Percentiles rank a stretch among this genome's conserved stretches.
Conservation (phyloP, 208 protist genomes). For the Trypanosoma mega region DNA sequence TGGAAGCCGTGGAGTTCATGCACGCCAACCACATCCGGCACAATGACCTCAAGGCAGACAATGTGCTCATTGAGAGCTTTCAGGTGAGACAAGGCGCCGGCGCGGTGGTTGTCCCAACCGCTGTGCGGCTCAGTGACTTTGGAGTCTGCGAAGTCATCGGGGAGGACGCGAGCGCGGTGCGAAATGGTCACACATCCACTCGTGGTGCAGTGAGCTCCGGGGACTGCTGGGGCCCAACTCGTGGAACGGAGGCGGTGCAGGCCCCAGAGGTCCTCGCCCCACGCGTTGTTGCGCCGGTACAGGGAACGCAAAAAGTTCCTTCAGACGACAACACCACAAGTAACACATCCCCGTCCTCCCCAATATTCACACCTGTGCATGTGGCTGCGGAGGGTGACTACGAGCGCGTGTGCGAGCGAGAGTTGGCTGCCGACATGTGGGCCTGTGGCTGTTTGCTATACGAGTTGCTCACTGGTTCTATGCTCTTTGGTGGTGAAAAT, state of each 20-base stretch:
- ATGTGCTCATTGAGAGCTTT: constrained; percentile 58
- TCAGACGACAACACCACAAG: no score
- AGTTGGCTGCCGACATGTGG: constrained; percentile 83
- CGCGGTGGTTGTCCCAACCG: constrained; percentile 29
- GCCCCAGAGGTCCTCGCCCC: constrained; percentile 60
- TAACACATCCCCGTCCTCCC: no score
- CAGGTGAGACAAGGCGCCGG: background rate
- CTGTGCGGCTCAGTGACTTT: constrained; percentile 74
- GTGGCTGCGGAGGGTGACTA: no score
- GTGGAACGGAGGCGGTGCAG: constrained; percentile 82
- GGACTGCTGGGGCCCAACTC: constrained; percentile 51
- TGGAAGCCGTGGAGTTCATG: constrained; percentile 60
- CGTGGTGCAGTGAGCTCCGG: constrained; percentile 49
- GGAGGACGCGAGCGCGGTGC: constrained; percentile 48
- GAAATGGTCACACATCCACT: constrained; percentile 44
- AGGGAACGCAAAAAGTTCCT: background rate
- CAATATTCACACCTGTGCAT: constrained; percentile 1
- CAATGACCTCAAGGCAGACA: constrained; percentile 77
- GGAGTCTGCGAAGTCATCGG: constrained; percentile 69
- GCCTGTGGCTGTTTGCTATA: constrained; percentile 80
- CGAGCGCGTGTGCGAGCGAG: constrained; percentile 15
- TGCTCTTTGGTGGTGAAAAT: constrained; percentile 73
- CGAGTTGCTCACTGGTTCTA: constrained; percentile 77
- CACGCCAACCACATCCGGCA: constrained; percentile 67
- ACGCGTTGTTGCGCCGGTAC: background rate